Conservation (phyloP, 1,284 basidiomycete species). For the Laetiporus sulphureus region DNA sequence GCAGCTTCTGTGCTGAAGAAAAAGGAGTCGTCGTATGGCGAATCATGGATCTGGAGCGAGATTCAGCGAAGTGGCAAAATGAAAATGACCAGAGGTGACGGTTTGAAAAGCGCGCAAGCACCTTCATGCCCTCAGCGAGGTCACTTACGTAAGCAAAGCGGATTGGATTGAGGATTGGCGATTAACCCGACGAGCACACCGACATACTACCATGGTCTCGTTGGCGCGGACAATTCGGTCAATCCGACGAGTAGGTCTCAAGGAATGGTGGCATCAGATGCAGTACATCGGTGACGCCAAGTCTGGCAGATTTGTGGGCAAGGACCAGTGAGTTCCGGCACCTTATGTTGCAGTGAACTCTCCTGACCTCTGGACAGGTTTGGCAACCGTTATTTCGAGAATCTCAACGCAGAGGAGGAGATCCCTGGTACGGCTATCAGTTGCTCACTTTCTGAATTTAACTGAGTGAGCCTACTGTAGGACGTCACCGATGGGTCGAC, state of each 20-base stretch:
- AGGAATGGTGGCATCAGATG: conserved; percentile 81
- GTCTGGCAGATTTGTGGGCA: conserved; percentile 71
- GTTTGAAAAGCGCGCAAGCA: too few species aligned
- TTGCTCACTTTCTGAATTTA: conserved; percentile 5
- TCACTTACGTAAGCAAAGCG: too few species aligned
- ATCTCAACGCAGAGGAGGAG: conserved; percentile 79
- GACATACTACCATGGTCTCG: conserved; percentile 6
- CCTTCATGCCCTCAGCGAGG: too few species aligned
- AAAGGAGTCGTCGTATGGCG: too few species aligned
- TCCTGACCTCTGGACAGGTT: conserved; percentile 44
- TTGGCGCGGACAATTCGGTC: conserved; percentile 71
- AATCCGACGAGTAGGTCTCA: conserved; percentile 67
- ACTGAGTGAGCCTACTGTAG: conserved; percentile 30
- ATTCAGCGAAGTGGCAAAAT: too few species aligned
- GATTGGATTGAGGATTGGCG: background rate
- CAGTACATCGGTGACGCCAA: conserved; percentile 93
- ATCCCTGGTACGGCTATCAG: conserved; percentile 79
- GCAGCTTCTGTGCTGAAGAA: too few species aligned
- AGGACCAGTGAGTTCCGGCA: conserved; percentile 62
- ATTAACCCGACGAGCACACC: background rate
- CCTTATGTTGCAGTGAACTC: background rate
- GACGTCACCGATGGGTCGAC: conserved; percentile 93
- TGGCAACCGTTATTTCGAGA: conserved; percentile 90
- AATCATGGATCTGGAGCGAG: too few species aligned
- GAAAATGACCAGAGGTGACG: too few species aligned